These are phyloP conservation scores for Alopecurus myosuroides DNA, from an alignment of 176 grass and related monocot genomes.

Conservation along the genomic window DNA sequence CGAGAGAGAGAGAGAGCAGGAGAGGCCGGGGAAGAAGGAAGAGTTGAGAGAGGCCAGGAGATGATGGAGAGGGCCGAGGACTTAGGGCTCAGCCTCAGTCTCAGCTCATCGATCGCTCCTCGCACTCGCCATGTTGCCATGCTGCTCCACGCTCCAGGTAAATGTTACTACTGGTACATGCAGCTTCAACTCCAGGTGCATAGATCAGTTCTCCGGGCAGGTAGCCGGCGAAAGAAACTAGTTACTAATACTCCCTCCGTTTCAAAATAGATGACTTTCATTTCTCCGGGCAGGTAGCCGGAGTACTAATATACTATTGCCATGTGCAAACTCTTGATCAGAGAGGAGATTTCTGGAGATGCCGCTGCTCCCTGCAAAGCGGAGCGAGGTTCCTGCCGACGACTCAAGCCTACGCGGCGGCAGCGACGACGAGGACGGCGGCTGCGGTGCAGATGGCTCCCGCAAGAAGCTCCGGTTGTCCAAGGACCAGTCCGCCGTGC, in stretches of 20 bases:
- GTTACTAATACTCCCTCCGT: no score
- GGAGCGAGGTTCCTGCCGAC: constrained; percentile 21
- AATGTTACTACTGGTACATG: constrained; percentile 16
- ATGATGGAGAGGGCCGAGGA: constrained; percentile 67
- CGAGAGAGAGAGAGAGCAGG: not conserved
- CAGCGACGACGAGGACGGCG: constrained; percentile 75
- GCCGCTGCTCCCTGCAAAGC: constrained; percentile 45
- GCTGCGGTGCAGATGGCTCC: constrained; percentile 53
- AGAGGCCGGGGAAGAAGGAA: not conserved
- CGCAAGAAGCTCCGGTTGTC: constrained; percentile 83
- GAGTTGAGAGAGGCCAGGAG: not conserved
- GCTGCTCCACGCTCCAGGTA: constrained; percentile 42
- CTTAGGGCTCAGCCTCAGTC: constrained; percentile 73
- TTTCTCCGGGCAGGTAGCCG: no score
- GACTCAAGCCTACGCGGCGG: constrained; percentile 43
- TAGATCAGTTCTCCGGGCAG: no score
- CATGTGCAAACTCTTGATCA: not conserved
- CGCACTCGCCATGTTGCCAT: constrained; percentile 42
- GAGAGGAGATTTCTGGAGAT: constrained; percentile 48
- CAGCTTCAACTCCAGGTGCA: not conserved
- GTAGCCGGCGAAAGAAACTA: no score
- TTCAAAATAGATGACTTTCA: no score
- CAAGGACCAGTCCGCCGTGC: constrained; percentile 74
- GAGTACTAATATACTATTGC: not conserved
- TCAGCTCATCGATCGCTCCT: constrained; percentile 51